Percentiles rank a stretch among this genome's conserved stretches.
These are phyloP conservation scores for Heritiera fomes DNA, from an alignment of 345 rosid species.

Conservation along the genomic window DNA sequence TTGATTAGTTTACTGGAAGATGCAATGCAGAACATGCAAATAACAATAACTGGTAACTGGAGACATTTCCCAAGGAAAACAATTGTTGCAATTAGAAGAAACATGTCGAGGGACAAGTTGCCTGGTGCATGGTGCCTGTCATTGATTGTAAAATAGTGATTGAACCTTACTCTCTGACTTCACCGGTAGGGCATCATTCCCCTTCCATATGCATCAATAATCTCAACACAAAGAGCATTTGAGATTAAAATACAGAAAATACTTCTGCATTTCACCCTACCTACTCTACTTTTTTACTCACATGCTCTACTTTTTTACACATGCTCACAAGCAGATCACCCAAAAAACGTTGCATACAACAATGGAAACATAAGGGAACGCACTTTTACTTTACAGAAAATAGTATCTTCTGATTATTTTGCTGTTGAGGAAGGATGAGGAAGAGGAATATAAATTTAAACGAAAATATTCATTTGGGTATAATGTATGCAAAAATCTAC, in stretches of 20 bases:
- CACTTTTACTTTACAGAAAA: neutral
- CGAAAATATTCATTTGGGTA: neutral
- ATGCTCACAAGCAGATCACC: neutral
- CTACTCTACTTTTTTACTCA: neutral
- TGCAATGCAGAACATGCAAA: slow-evolving; percentile 9
- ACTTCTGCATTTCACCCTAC: neutral
- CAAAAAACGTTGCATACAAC: neutral
- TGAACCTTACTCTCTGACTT: neutral
- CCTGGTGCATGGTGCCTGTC: neutral
- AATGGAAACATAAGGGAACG: neutral
- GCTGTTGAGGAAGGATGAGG: neutral
- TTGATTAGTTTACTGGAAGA: neutral
- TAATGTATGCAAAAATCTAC: slow-evolving; percentile 32
- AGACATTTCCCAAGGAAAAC: neutral
- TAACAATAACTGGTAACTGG: neutral
- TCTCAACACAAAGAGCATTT: neutral
- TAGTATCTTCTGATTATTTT: neutral
- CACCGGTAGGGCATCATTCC: neutral
- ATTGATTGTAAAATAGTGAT: neutral
- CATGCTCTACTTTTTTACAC: neutral
- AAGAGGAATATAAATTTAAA: neutral
- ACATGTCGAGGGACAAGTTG: neutral
- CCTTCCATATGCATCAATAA: neutral
- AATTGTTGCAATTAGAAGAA: neutral
- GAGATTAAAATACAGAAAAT: neutral